phyloP scores from a whole-genome alignment of 129 eudicot genomes.

The Scalesia atractyloides region DNA sequence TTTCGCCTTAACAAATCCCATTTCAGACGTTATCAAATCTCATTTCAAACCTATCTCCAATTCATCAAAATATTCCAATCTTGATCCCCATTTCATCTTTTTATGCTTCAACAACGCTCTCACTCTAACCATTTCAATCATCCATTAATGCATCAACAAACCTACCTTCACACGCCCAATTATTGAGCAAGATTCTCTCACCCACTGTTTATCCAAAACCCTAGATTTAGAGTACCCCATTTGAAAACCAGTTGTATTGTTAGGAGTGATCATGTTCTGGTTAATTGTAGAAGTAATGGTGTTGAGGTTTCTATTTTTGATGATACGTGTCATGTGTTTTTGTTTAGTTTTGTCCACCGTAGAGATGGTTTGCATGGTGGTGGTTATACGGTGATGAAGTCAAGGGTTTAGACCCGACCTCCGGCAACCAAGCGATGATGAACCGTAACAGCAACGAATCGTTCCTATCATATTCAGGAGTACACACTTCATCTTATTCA shows the following conservation, averaged over 20 bases:
- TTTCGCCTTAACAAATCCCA: too few relatives aligned
- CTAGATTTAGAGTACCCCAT: slow-evolving; percentile 30
- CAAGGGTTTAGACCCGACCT: too few relatives aligned
- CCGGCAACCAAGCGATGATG: too few relatives aligned
- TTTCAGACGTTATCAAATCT: too few relatives aligned
- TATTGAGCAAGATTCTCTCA: slow-evolving; percentile 37
- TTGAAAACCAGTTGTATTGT: slow-evolving; percentile 11
- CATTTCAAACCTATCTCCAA: too few relatives aligned
- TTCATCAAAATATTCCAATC: too few relatives aligned
- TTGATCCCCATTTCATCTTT: too few relatives aligned
- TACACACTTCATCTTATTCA: slow-evolving; percentile 19
- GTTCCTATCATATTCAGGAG: slow-evolving; percentile 37
- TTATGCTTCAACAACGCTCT: too few relatives aligned
- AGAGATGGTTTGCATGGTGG: slow-evolving; percentile 12
- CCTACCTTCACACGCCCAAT: slow-evolving; percentile 32
- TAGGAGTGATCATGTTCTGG: slow-evolving; percentile 16
- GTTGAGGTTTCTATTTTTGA: slow-evolving; percentile 37
- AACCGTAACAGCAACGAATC: too few relatives aligned
- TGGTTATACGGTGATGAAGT: too few relatives aligned
- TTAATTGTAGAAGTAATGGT: slow-evolving; percentile 50
- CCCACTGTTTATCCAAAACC: slow-evolving; percentile 46
- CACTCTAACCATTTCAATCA: background rate
- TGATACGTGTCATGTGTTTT: slow-evolving; percentile 23
- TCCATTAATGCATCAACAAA: slow-evolving; percentile 49
- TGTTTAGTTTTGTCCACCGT: slow-evolving; percentile 24